phyloP scores from a whole-genome alignment of 257 asterid species.

The Jaltomata sinuosa region DNA sequence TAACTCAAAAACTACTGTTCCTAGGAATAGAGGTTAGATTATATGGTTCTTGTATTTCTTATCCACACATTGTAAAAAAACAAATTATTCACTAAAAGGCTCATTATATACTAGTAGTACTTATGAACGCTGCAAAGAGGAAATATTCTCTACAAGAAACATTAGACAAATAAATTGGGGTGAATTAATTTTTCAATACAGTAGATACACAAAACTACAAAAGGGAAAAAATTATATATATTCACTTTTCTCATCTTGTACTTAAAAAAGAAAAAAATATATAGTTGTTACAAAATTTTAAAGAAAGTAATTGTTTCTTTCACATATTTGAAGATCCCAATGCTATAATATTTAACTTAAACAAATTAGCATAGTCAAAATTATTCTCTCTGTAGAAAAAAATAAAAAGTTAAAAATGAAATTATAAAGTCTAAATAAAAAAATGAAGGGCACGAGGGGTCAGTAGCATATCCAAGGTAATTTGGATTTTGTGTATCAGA shows the following conservation, averaged over 20 bases:
- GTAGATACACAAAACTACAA: not conserved
- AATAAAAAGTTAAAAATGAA: not conserved
- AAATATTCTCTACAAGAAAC: not conserved
- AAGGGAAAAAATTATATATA: too few species aligned
- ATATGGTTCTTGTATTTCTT: not conserved
- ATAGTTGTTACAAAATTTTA: not conserved
- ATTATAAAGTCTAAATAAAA: not conserved
- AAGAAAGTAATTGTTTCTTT: not conserved
- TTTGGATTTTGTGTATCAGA: conserved; percentile 34
- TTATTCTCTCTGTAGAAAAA: not conserved
- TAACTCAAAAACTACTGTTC: not conserved
- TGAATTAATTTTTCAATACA: not conserved
- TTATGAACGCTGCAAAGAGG: not conserved
- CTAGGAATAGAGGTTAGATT: not conserved
- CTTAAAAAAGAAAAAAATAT: not conserved
- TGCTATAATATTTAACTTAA: not conserved
- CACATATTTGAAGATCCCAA: not conserved
- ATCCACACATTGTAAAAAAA: not conserved
- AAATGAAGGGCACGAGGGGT: not conserved
- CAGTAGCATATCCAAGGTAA: conserved; percentile 5
- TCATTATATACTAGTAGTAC: too few species aligned
- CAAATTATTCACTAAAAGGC: not conserved
- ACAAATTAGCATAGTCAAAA: not conserved
- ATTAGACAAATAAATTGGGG: not conserved
- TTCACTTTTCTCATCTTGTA: too few species aligned